These are phyloP conservation scores for Anthracocystis panici-leucophaei DNA, from an alignment of 1,284 basidiomycete genomes.

Conservation along the genomic window DNA sequence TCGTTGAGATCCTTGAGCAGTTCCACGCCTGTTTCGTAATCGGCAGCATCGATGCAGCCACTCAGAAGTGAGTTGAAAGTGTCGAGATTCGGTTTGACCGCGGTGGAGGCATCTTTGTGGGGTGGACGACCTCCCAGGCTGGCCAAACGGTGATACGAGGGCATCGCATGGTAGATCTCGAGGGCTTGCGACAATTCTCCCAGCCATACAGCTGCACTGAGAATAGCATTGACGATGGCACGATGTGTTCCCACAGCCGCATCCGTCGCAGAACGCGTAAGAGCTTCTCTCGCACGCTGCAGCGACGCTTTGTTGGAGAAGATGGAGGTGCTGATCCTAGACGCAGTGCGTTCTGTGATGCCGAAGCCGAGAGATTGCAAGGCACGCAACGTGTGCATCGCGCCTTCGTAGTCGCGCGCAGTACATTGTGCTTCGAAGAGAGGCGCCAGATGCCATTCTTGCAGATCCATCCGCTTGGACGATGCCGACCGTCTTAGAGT, in stretches of 20 bases:
- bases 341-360: constrained; percentile 15
- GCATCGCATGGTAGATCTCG: constrained; percentile 39
- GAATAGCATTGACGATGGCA: constrained; percentile 35
- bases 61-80: constrained; percentile 51
- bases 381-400: constrained; percentile 29
- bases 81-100: constrained; percentile 22
- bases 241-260: constrained; percentile 19
- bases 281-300: constrained; percentile 23
- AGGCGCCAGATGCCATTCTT: constrained; percentile 58
- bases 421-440: constrained; percentile 57
- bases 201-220: constrained; percentile 37
- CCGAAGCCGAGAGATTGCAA: constrained; percentile 13
- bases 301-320: constrained; percentile 19
- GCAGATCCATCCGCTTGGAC: constrained; percentile 25
- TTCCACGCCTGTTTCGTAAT: constrained; percentile 32
- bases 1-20: constrained; percentile 43
- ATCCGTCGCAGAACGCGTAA: constrained; percentile 16
- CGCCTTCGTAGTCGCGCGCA: constrained; percentile 34
- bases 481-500: background rate
- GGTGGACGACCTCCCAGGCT: background rate
- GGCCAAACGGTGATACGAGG: constrained; percentile 7
- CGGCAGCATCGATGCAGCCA: constrained; percentile 37
- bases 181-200: constrained; percentile 35
- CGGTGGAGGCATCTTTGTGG: background rate
- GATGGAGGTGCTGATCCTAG: constrained; percentile 35